These are phyloP conservation scores for Zygosaccharomyces sapae DNA, from an alignment of 1,139 yeast genomes.

Conservation along the genomic window DNA sequence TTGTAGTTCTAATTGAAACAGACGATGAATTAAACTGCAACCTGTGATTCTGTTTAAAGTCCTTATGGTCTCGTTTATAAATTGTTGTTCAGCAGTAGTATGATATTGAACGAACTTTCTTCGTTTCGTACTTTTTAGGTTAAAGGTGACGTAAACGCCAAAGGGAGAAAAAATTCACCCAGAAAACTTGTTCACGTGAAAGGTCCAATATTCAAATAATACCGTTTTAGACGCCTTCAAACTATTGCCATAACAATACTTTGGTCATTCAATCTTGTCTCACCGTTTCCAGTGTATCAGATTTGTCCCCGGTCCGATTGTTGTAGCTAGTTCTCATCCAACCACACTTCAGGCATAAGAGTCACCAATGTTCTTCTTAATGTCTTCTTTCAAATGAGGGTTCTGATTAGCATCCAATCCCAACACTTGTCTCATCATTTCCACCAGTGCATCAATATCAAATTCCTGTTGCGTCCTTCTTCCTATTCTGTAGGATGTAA, in stretches of 20 bases:
- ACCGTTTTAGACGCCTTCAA: too few species aligned
- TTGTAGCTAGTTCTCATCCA: too few species aligned
- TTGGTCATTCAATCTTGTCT: not conserved
- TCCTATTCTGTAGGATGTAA: slow-evolving; percentile 27
- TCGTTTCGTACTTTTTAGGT: not conserved
- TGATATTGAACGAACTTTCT: not conserved
- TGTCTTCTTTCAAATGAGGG: slow-evolving; percentile 18
- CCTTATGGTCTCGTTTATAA: not conserved
- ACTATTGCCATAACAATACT: too few species aligned
- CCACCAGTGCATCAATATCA: slow-evolving; percentile 22
- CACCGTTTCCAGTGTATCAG: not conserved
- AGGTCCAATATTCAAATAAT: too few species aligned
- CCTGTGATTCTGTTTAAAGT: not conserved
- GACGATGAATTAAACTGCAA: not conserved
- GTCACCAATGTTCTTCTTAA: slow-evolving; percentile 27
- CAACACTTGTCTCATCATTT: slow-evolving; percentile 24
- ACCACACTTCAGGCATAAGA: slow-evolving; percentile 17
- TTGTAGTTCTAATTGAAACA: not conserved
- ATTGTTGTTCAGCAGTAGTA: not conserved
- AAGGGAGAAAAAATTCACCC: slow-evolving; percentile 2
- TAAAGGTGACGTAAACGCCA: slow-evolving; percentile 1
- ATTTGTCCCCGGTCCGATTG: not conserved
- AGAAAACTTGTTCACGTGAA: slow-evolving; percentile 1
- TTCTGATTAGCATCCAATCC: slow-evolving; percentile 20
- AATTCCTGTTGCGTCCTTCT: slow-evolving; percentile 31